These are phyloP conservation scores for Chaetoceros muelleri DNA, from an alignment of 108 stramenopile genomes.

Conservation along the genomic window DNA sequence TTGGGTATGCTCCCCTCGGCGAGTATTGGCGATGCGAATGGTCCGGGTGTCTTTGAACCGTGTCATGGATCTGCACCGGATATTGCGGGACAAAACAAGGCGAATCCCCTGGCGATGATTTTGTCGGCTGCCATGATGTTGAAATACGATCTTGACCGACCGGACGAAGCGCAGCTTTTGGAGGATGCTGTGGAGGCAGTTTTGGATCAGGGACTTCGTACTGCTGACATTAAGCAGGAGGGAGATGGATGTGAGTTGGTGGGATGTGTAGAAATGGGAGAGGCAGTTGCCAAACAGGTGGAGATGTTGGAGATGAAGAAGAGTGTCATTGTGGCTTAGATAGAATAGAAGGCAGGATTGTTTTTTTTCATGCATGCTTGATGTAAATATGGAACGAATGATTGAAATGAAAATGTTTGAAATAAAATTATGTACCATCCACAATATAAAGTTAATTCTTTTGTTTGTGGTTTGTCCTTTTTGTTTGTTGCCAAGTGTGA, in stretches of 20 bases:
- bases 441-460: too few relatives aligned
- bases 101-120: conserved; percentile 97
- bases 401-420: too few relatives aligned
- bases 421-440: too few relatives aligned
- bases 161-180: conserved; percentile 76
- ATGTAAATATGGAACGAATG: too few relatives aligned
- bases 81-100: conserved; percentile 94
- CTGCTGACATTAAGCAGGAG: conserved; percentile 90
- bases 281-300: conserved; percentile 61
- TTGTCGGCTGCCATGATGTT: conserved; percentile 98
- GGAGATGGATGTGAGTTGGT: conserved; percentile 78
- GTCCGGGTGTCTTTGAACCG: conserved; percentile 98
- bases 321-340: too few relatives aligned
- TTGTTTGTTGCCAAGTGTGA: too few relatives aligned
- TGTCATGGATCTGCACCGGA: conserved; percentile 98
- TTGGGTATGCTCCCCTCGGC: conserved; percentile 97
- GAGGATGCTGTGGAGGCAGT: conserved; percentile 87
- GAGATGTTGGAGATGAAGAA: conserved; percentile 24
- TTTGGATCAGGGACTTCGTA: conserved; percentile 81
- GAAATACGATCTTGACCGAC: conserved; percentile 86
- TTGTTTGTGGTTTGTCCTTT: too few relatives aligned
- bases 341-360: too few relatives aligned
- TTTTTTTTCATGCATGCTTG: too few relatives aligned
- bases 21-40: conserved; percentile 89
- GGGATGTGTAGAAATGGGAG: conserved; percentile 85